phyloP scores from a whole-genome alignment of 164 flowering plant genomes.

The Berberis thunbergii region DNA sequence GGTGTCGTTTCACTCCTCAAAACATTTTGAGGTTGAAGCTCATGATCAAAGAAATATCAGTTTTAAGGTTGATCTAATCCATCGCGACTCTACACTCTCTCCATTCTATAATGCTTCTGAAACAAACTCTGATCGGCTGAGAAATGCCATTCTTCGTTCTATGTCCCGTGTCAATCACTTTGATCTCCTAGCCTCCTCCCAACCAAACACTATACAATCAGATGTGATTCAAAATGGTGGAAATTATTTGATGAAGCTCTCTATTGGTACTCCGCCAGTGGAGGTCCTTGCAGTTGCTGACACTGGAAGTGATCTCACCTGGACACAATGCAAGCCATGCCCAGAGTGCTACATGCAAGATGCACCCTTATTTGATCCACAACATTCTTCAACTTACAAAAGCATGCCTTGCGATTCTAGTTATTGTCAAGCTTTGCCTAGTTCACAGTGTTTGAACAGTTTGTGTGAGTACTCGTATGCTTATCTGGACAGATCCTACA shows the following conservation, averaged over 20 bases:
- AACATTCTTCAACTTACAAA: slow-evolving; percentile 26
- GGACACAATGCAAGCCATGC: slow-evolving; percentile 38
- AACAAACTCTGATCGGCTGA: slow-evolving; percentile 11
- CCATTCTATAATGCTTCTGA: slow-evolving; percentile 22
- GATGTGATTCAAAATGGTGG: slow-evolving; percentile 5
- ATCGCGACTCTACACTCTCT: slow-evolving; percentile 30
- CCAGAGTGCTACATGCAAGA: slow-evolving; percentile 17
- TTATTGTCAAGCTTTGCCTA: slow-evolving; percentile 15
- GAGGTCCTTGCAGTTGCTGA: slow-evolving; percentile 13
- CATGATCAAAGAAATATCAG: slow-evolving; percentile 1
- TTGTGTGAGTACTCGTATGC: slow-evolving; percentile 18
- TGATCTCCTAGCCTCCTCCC: background rate
- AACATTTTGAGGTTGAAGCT: no score
- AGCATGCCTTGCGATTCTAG: slow-evolving; percentile 23
- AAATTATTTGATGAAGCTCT: slow-evolving; percentile 17
- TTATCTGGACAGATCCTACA: slow-evolving; percentile 35
- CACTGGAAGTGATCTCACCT: slow-evolving; percentile 33
- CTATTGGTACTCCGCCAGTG: slow-evolving; percentile 18
- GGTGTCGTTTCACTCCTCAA: no score
- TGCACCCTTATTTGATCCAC: slow-evolving; percentile 23
- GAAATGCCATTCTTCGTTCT: slow-evolving; percentile 20
- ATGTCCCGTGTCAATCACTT: slow-evolving; percentile 9
- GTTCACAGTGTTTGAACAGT: background rate
- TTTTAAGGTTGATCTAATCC: slow-evolving; percentile 28
- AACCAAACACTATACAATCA: background rate